Base-by-base conservation (phyloP, 1,284 basidiomycete species). In the Apiotrichum montevideense region DNA sequence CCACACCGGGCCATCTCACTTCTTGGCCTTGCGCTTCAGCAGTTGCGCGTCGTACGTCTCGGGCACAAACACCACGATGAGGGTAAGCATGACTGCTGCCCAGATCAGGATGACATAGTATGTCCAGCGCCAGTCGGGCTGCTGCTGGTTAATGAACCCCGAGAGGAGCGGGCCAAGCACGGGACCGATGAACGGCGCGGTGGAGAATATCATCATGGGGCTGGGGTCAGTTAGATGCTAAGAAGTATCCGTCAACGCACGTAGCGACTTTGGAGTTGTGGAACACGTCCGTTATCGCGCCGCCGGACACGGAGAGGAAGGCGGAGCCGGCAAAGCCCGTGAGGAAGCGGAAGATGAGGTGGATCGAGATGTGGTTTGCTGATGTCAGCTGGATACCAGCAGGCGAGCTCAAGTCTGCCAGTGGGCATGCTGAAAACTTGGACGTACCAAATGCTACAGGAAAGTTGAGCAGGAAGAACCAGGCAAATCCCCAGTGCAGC, bases 251-350 rank as follows among this genome's bases (percentile, higher is more conserved):
- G 14, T 32, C 41, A 32, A 79, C 85, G 62, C 66, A 88, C 83
- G 79, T 85, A 50, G 83, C 85, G 8, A 90, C 84, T 14, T 81
- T 78, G 0, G 73, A 67, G 61, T 87, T 83, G 0, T 77, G 71
- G 66, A 89, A 91, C 56, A 90, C 69, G 70, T 91, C 90, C 21
- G 84, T 84, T 15, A 91, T 82, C 49, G 84, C 85, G 3, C 89
- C 89, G 0, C 90, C 90, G 0, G 86, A 85, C 1, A 92, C 88
- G 56, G 83, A 85, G 29, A 92, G 75, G 72, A 92, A 92, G 0
- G 87, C 85, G 0, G 86, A 79, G 0, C 88, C 80, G 4, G 71
- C 72, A 33, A 87, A 81, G 0, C 88, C 89, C 2, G 82, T 82
- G 21, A 87, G 63, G 69, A 87, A 87, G 4, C 87, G 83, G 64